These are phyloP conservation scores for Neonectria coccinea DNA, from an alignment of 2,329 filamentous ascomycete genomes.

Conservation along the genomic window DNA sequence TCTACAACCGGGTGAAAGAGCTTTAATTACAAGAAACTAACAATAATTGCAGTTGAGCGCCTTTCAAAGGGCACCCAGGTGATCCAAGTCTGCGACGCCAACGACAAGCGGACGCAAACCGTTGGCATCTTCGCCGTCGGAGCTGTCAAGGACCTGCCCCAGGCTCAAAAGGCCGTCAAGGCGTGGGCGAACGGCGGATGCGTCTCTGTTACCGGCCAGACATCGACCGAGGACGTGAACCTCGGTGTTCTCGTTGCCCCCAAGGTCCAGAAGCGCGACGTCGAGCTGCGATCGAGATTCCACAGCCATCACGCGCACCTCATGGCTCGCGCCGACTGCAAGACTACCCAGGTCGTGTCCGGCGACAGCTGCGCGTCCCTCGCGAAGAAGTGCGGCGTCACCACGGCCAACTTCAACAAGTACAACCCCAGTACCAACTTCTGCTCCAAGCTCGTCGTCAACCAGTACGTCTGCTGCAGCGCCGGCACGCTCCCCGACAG, in stretches of 20 bases:
- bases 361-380: constrained; percentile 54
- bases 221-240: constrained; percentile 21
- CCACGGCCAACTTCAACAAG: constrained; percentile 50
- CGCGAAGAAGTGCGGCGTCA: constrained; percentile 54
- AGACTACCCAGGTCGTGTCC: constrained; percentile 46
- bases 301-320: constrained; percentile 28
- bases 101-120: constrained; percentile 34
- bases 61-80: constrained; percentile 36
- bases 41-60: constrained; percentile 12
- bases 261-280: constrained; percentile 29
- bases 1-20: neutral
- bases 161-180: constrained; percentile 35
- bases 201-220: constrained; percentile 17
- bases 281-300: constrained; percentile 38
- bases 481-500: constrained; percentile 50
- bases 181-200: constrained; percentile 41
- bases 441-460: constrained; percentile 49
- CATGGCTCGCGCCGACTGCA: constrained; percentile 38
- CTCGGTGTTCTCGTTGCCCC: constrained; percentile 36
- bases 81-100: constrained; percentile 37
- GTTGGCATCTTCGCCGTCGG: constrained; percentile 39
- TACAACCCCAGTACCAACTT: constrained; percentile 51
- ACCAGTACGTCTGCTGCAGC: constrained; percentile 54
- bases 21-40: neutral
- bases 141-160: constrained; percentile 26